phyloP scores from a whole-genome alignment of 73 alveolate species.

The Paramecium primaurelia region DNA sequence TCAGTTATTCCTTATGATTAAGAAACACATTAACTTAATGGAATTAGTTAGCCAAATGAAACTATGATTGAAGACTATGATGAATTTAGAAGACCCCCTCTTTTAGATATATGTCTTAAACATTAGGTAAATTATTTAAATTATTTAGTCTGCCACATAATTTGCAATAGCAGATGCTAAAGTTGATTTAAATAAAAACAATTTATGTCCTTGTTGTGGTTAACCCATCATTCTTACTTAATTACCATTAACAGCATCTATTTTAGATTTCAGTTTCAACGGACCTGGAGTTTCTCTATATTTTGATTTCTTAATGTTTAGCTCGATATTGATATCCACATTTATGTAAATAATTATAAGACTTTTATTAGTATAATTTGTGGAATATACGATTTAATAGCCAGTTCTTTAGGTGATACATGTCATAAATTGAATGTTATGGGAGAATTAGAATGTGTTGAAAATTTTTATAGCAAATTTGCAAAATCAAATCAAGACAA shows the following conservation, averaged over 20 bases:
- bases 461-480: not conserved
- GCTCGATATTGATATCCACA: not conserved
- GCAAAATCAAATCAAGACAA: slow-evolving; percentile 11
- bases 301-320: not conserved
- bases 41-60: not conserved
- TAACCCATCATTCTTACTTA: not conserved
- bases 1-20: not conserved
- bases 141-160: not conserved
- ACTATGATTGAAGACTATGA: not conserved
- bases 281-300: slow-evolving; percentile 39
- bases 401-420: not conserved
- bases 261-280: not conserved
- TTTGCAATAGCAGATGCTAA: not conserved
- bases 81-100: slow-evolving; percentile 6
- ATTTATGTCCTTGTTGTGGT: slow-evolving; percentile 47
- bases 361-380: not conserved
- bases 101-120: not conserved
- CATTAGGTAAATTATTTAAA: not conserved
- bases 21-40: not conserved
- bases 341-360: not conserved
- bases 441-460: not conserved
- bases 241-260: not conserved
- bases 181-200: not conserved
- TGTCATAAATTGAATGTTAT: not conserved
- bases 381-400: not conserved